Base-by-base conservation (phyloP, 345 rosid genomes). In the Salix arbutifolia region DNA sequence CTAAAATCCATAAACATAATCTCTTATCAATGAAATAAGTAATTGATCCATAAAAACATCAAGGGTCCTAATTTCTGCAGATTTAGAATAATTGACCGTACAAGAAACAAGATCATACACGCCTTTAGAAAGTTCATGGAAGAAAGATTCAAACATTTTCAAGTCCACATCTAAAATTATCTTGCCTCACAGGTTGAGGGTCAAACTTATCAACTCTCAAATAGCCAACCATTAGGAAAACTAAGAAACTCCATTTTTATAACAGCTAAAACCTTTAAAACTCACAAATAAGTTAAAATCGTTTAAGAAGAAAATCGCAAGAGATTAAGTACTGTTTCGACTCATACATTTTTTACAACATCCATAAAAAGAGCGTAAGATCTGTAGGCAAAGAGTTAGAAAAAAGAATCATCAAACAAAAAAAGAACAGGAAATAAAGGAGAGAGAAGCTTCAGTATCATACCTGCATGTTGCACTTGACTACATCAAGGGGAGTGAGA, bases 401-500 rank as follows among this genome's bases (percentile, higher is more conserved):
- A 28, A 23, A 8, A 56, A 13, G 50, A 44, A 44, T 40, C 9
- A 74, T 40, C 30, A 16, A 67, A 61, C 14, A 14, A 25, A 6
- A 67, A 66, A 1, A 46, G 12, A 71, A 16, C 16, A 5, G n/a
- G 9, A 50, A 73, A 71, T n/a, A 35, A 28, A 33, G 44, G 40
- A 5, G 31, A 44, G 50, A 44, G 3, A 13, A 44, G 17, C 17
- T 44, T 56, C 1, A 3, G 10, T n/a, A 8, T 21, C 23, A n/a
- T 3, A 94, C 99, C 99, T 96, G 99, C 99, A 96, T 96, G 76
- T 96, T 96, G 82, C 99, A 96, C 85, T 96, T 96, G 87, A 96
- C 88, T 65, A 96, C 89, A 87, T 96, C 99, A 37, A 96, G 92
- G 5, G 99, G 99, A 66, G 99, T 93, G 76, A 96, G 87, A 4